Base-by-base conservation (phyloP, 495 filamentous ascomycete species). In the Lineolata rhizophorae region DNA sequence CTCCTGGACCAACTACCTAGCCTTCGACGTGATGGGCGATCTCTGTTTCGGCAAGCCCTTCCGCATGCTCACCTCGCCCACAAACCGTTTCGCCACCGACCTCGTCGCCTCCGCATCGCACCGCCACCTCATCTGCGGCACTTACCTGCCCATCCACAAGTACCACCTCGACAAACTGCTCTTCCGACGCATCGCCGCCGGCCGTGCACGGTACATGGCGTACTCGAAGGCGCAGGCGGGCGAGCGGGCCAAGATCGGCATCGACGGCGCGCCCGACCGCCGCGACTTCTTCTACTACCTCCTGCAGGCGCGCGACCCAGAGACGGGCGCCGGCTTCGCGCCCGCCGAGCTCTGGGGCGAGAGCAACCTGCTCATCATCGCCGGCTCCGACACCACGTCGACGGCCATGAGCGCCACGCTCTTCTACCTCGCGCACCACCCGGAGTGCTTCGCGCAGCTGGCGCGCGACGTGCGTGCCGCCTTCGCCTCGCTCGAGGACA, bases 11-110 rank as follows among this genome's bases (percentile, higher is more conserved):
- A 72, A 67, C 44, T 77, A 65, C 51, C 56, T 74, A 5, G 62
- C 65, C 29, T 79, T 76, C 55, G 76, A 83, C 40, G 66, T 78
- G 14, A 67, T 82, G 49, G 74, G 73, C 2, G 67, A 77, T 21
- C 42, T 82, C 5, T 62, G 61, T 35, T 81, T 79, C 42, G 71
- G 69, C 11, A 76, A 77, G 46, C 58, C 68, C 13, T 78, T 77
- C 50, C 58, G 66, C 26, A 77, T 77, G 73, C 54, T 85, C 29
- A 61, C 69, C 29, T 50, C 48, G n/a, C 59, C 53, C 4, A 57
- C 62, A 29, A 69, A 67, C 42, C 59, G 71, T 12, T 65, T 61
- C 38, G 65, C 66, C 12, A 60, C 70, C 20, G 58, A 62, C 24
- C 43, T 72, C 4, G 57, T 72, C 12, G 60, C 58, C 17, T 55